phyloP scores from a whole-genome alignment of 495 filamentous ascomycete species.

The Alectoria sarmentosa region DNA sequence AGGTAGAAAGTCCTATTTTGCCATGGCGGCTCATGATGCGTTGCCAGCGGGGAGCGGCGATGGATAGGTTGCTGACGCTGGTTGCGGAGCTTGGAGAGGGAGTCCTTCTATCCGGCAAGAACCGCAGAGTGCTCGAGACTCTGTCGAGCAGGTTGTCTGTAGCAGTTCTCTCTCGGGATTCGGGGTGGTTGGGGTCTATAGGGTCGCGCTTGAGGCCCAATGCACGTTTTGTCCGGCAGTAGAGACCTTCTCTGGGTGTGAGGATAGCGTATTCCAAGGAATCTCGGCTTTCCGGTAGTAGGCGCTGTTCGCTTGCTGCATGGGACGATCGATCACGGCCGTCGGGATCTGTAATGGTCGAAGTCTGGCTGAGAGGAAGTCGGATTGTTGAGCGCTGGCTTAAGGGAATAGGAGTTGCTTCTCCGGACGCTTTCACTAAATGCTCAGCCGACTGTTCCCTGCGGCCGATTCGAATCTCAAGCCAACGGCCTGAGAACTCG shows the following conservation, averaged over 20 bases:
- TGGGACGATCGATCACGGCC: neutral
- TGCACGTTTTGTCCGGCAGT: slow-evolving; percentile 23
- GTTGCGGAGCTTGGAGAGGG: slow-evolving; percentile 5
- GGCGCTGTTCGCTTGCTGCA: slow-evolving; percentile 1
- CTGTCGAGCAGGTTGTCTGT: slow-evolving; percentile 19
- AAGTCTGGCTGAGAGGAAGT: neutral
- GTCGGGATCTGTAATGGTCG: neutral
- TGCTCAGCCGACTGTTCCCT: neutral
- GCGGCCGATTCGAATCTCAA: slow-evolving; percentile 23
- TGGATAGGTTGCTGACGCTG: slow-evolving; percentile 21
- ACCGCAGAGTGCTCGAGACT: slow-evolving; percentile 16
- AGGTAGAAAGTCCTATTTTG: slow-evolving; percentile 14
- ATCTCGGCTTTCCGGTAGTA: neutral
- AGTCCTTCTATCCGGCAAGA: slow-evolving; percentile 5
- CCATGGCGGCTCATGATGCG: slow-evolving; percentile 7
- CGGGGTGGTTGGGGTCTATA: neutral
- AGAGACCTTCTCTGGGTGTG: slow-evolving; percentile 21
- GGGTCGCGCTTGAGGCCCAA: slow-evolving; percentile 19
- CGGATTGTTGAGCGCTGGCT: neutral
- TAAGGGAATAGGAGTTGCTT: neutral
- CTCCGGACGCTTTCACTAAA: neutral
- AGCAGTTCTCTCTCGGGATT: neutral
- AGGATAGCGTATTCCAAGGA: neutral
- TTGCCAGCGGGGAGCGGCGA: slow-evolving; percentile 18
- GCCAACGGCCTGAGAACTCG: slow-evolving; percentile 20